Evolutionary conservation across 148 eudicot genomes (phyloP).

Genomic region (Hydrangea macrophylla): DNA sequence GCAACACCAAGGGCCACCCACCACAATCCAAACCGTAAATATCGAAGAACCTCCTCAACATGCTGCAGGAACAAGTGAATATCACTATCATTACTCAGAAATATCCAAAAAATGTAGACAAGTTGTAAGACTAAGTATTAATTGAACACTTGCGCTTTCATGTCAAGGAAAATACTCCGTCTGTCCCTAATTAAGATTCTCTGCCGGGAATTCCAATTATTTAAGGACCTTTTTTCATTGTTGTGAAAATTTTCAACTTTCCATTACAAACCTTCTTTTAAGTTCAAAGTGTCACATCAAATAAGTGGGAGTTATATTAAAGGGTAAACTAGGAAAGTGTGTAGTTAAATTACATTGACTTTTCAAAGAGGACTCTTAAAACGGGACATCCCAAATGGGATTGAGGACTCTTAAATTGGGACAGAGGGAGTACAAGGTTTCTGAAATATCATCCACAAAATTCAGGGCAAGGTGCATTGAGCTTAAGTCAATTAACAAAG

Average conservation of each 20-base stretch:
- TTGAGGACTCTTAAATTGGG: too few species aligned
- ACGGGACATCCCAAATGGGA: too few species aligned
- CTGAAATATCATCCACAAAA: not conserved
- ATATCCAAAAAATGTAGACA: conserved; percentile 3
- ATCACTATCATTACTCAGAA: not conserved
- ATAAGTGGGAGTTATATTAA: not conserved
- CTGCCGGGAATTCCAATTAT: not conserved
- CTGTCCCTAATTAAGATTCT: not conserved
- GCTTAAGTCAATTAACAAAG: not conserved
- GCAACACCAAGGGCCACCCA: conserved; percentile 98
- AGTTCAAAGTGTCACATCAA: too few species aligned
- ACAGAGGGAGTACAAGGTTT: too few species aligned
- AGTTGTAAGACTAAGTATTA: not conserved
- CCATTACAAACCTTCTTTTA: not conserved
- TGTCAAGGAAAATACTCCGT: not conserved
- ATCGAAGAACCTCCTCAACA: conserved; percentile 60
- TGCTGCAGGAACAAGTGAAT: conserved; percentile 52
- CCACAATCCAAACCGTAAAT: conserved; percentile 81
- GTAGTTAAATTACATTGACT: too few species aligned
- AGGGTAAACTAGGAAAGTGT: too few species aligned
- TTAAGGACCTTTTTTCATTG: not conserved
- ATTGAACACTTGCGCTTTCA: not conserved
- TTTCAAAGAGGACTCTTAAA: too few species aligned
- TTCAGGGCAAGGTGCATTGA: not conserved
- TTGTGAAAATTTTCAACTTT: not conserved